Conservation (phyloP, 1,139 yeast species). For the Eremothecium sinecaudum region DNA sequence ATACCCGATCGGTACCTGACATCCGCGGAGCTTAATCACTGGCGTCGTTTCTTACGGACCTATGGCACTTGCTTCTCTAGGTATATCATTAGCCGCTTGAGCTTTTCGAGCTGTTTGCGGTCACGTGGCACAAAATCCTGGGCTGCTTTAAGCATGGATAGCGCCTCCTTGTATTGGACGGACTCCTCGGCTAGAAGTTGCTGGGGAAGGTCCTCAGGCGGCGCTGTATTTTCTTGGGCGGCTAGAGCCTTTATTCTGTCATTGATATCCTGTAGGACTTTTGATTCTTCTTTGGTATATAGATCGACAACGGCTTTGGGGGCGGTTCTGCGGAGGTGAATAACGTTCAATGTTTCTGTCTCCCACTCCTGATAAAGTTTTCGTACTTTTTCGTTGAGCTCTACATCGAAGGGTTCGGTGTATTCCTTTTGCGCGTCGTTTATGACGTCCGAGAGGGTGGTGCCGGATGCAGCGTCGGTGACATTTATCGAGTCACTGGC, state of each 20-base stretch:
- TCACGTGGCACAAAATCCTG: conserved; percentile 12
- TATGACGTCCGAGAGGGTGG: conserved; percentile 12
- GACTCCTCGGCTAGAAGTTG: conserved; percentile 15
- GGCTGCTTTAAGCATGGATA: conserved; percentile 11
- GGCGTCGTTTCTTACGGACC: no score
- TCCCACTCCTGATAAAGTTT: conserved; percentile 48
- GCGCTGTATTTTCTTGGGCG: conserved; percentile 7
- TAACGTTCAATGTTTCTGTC: conserved; percentile 44
- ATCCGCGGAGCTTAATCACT: no score
- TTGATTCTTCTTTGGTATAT: conserved; percentile 24
- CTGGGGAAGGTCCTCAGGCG: conserved; percentile 8
- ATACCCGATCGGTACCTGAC: no score
- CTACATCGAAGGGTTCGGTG: conserved; percentile 56
- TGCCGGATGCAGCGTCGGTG: conserved; percentile 28
- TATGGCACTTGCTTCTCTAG: conserved; percentile 15
- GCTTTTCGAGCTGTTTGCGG: conserved; percentile 11
- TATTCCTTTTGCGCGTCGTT: conserved; percentile 24
- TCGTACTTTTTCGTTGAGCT: conserved; percentile 46
- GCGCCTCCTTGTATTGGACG: conserved; percentile 17
- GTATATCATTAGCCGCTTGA: conserved; percentile 14
- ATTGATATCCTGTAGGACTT: conserved; percentile 21
- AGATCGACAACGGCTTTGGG: conserved; percentile 34
- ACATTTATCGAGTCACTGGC: conserved; percentile 41
- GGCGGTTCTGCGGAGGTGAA: conserved; percentile 44
- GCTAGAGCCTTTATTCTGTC: conserved; percentile 12